Evolutionary conservation across 2,329 filamentous ascomycete genomes (phyloP), one percentile per base, ranked within the genome.

Genomic region (Arachnopeziza araneosa): DNA sequence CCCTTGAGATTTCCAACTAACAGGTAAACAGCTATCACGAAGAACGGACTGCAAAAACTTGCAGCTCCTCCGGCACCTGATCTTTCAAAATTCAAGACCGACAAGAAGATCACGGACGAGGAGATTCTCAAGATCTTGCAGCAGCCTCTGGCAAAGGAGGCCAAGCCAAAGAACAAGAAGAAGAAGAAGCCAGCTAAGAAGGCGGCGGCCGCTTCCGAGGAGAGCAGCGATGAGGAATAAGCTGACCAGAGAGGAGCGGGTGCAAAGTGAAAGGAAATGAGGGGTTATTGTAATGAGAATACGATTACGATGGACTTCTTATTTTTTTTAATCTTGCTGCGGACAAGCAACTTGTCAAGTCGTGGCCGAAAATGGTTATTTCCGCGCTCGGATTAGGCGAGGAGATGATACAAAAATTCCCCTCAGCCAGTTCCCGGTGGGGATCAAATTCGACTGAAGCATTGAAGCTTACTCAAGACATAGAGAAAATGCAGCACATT

Each of bases 21-120:
- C 24, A 2, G 7, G 22, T 10, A 9, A 10, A 48, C 67, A 96
- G 95, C 91, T 63, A 92, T 99, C 75, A 97, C 92, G 71, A 99
- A 99, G 86, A 97, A 98, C 75, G 95, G 95, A 68, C 81, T 99
- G 71, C 91, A 89, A 72, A 91, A 90, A 78, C 80, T 99, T 60
- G 87, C 91, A 70, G 87, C 84, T 24, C 88, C 95, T 36, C 86
- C 90, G 63, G 75, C 87, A 23, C 82, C 89, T 65, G 91, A 98
- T 73, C 75, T 95, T 63, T 84, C 82, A 73, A 92, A 93, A 80
- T 85, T 88, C 82, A 89, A 96, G 84, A 88, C 91, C 36, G 93
- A 98, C 76, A 98, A 98, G 85, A 97, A 97, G 84, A 96, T 99
- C 72, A 88, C 87, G 67, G 93, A 98, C 66, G 91, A 96, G 79